Evolutionary conservation across 1,284 basidiomycete species (phyloP), one percentile per base, ranked within the genome.

Genomic region (Leccinum holopus): DNA sequence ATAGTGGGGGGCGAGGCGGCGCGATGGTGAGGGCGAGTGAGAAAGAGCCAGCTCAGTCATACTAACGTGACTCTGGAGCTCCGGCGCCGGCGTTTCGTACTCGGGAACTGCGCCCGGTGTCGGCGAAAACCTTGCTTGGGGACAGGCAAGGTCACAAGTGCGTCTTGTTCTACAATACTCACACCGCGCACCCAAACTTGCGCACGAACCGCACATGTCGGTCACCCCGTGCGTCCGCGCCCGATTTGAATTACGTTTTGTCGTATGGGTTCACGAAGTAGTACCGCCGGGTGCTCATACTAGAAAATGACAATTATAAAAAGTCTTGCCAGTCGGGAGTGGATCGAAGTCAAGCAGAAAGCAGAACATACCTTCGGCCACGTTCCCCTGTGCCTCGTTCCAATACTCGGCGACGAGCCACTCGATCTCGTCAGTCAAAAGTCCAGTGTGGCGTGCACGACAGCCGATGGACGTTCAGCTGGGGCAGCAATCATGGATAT

Each of bases 201-300:
- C 37, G 37, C 37, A 39, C 37, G 37, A 39, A 39, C 37, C 14
- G 37, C 37, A 39, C 14, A 39, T 39, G 37, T 39, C 37, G 37
- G 14, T 39, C 14, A 16, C 14, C 37, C 37, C 94, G 85, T 30
- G 87, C 87, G 68, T 94, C 92, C 28, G 84, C 81, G 56, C 84
- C 81, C 0, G 88, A 80, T 3, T 91, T 82, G 73, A 89, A 91
- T 65, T 92, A 82, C 32, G 87, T 81, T 2, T 88, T 86, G 70
- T 96, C 94, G 72, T 94, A 97, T 59, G 94, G 91, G 70, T 92
- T 95, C 68, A 97, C 91, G 68, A 99, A 95, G 76, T 94, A 87
- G 75, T 99, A 97, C 97, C 97, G 99, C 49, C 93, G 89, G 69
- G 97, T 92, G 69, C 86, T 87, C 90, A 98, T 94, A 37, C 92